Evolutionary conservation across 2,329 filamentous ascomycete species (phyloP).

Genomic region (Xylaria sp.): DNA sequence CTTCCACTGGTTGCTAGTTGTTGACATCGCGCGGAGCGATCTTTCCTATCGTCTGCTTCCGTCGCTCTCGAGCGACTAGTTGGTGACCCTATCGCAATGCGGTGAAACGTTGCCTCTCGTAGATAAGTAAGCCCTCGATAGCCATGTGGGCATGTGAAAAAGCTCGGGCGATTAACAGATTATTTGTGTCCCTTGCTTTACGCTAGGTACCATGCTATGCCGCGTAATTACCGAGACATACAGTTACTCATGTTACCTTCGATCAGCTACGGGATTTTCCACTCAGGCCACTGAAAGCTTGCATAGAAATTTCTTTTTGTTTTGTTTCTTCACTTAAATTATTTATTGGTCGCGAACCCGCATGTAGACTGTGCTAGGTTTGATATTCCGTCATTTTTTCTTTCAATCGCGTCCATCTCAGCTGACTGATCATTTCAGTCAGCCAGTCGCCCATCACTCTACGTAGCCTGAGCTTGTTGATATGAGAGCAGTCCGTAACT

Average conservation of each 20-base stretch:
- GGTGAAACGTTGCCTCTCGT: slow-evolving; percentile 27
- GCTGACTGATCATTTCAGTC: slow-evolving; percentile 30
- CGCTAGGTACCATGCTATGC: not conserved
- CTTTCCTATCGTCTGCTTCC: not conserved
- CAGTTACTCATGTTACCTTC: slow-evolving; percentile 1
- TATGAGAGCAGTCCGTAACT: slow-evolving; percentile 41
- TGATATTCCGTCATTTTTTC: slow-evolving; percentile 27
- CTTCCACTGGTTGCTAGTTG: slow-evolving; percentile 12
- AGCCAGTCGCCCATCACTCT: slow-evolving; percentile 29
- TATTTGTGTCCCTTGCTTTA: slow-evolving; percentile 4
- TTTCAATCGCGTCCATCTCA: slow-evolving; percentile 20
- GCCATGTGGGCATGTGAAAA: slow-evolving; percentile 15
- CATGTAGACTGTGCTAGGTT: slow-evolving; percentile 17
- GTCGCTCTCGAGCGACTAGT: not conserved
- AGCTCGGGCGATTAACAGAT: not conserved
- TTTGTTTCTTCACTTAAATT: slow-evolving; percentile 18
- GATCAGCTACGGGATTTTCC: slow-evolving; percentile 2
- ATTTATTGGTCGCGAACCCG: slow-evolving; percentile 34
- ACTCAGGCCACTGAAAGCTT: slow-evolving; percentile 1
- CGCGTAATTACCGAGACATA: slow-evolving; percentile 18
- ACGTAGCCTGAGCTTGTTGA: slow-evolving; percentile 31
- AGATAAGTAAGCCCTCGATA: slow-evolving; percentile 12
- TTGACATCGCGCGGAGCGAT: slow-evolving; percentile 1
- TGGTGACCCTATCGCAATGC: slow-evolving; percentile 14
- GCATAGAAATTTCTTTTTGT: slow-evolving; percentile 28